A percentile compares a stretch with the other conserved stretches of the same genome.
These are phyloP conservation scores for Russula emetica DNA, from an alignment of 768 basidiomycete species.

Conservation along the genomic window DNA sequence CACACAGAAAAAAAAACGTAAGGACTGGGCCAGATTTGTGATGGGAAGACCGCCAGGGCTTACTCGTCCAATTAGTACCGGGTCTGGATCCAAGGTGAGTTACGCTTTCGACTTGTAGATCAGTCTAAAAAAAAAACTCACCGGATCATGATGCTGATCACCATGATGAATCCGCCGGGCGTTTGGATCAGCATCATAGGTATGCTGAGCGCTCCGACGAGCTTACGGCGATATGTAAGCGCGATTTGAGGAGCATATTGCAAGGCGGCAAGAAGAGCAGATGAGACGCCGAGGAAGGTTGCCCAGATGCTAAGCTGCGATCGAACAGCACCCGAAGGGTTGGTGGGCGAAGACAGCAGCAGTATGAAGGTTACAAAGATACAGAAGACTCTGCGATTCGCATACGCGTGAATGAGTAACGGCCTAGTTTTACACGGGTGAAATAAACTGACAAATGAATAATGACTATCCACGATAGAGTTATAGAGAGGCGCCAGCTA, in stretches of 20 bases:
- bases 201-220: constrained; percentile 91
- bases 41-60: constrained; percentile 27
- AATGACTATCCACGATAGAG: constrained; percentile 64
- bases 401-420: constrained; percentile 17
- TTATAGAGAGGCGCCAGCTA: constrained; percentile 76
- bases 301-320: constrained; percentile 59
- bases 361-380: constrained; percentile 60
- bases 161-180: constrained; percentile 86
- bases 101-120: constrained; percentile 5
- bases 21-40: background rate
- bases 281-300: constrained; percentile 79
- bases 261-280: constrained; percentile 69
- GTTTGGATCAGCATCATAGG: constrained; percentile 96
- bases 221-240: constrained; percentile 69
- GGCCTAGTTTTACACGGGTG: background rate
- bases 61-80: constrained; percentile 83
- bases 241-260: constrained; percentile 89
- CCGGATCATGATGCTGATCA: constrained; percentile 71
- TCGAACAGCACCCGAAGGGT: constrained; percentile 38
- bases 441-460: constrained; percentile 62
- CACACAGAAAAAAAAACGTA: constrained; percentile 1
- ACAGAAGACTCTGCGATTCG: constrained; percentile 46
- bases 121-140: constrained; percentile 32
- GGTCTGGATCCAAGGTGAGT: constrained; percentile 42
- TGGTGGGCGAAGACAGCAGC: constrained; percentile 42